These are phyloP conservation scores for Penicillium tannophilum DNA, from an alignment of 495 filamentous ascomycete species.

Conservation along the genomic window DNA sequence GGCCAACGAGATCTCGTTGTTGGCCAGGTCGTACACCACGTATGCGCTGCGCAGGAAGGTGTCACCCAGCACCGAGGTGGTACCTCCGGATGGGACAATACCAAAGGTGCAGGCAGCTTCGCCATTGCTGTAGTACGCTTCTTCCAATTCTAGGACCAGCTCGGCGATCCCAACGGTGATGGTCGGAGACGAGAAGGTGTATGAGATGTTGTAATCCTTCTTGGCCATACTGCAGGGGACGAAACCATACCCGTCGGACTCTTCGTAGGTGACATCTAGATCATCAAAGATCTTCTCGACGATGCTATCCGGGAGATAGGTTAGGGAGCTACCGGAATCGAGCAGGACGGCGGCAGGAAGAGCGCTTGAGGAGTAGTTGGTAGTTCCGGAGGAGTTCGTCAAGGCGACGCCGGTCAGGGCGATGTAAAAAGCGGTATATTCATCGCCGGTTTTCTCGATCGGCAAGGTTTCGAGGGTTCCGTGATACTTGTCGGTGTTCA, in stretches of 20 bases:
- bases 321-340: constrained; percentile 89
- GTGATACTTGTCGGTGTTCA: constrained; percentile 78
- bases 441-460: constrained; percentile 59
- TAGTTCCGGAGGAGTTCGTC: constrained; percentile 41
- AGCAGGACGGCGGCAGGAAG: constrained; percentile 70
- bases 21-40: constrained; percentile 86
- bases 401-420: constrained; percentile 68
- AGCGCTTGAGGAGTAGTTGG: constrained; percentile 53
- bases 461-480: constrained; percentile 76
- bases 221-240: constrained; percentile 72
- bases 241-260: constrained; percentile 54
- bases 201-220: constrained; percentile 61
- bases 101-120: constrained; percentile 70
- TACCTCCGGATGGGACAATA: constrained; percentile 68
- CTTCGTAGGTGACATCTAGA: constrained; percentile 65
- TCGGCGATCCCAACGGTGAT: constrained; percentile 78
- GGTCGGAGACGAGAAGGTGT: constrained; percentile 64
- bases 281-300: constrained; percentile 62
- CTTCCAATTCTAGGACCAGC: constrained; percentile 66
- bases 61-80: constrained; percentile 77
- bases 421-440: constrained; percentile 78
- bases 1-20: constrained; percentile 85
- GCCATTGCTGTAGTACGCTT: constrained; percentile 62
- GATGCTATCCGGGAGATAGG: constrained; percentile 78
- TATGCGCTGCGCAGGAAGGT: constrained; percentile 93